Base-by-base conservation (phyloP, 495 filamentous ascomycete species). In the Hypoxylon perforatum region DNA sequence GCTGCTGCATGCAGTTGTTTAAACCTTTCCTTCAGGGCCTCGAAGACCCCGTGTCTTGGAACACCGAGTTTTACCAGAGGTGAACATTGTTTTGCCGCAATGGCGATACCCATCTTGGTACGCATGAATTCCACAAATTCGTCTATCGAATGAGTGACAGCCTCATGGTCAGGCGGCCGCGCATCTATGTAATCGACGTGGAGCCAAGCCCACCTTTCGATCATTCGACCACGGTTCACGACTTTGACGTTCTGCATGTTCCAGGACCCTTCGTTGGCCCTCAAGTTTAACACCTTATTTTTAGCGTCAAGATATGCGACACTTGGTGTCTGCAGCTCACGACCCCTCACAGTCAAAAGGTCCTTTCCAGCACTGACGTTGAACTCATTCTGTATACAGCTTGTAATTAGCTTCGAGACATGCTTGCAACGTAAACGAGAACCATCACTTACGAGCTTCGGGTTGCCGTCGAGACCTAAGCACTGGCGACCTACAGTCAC, bases 291-390 rank as follows among this genome's bases (percentile, higher is more conserved):
- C 10, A 17, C 44, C 22, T 46, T 58, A 12, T 56, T 63, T 18
- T 49, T 44, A 0, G 38, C 55, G 23, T 78, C 73, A 14, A 71
- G 70, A 67, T 92, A 93, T 1, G 60, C 41, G 25, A 94, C 63
- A 0, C 30, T 54, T 0, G 91, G 91, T 0, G 85, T 61, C 0
- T 38, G 2, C 0, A 95, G 82, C 18, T 91, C 79, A 10, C 91
- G 86, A 7, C 83, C 92, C 0, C 73, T 71, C 1, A 94, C 89
- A 0, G 88, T 89, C 35, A 94, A 75, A 9, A 95, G 77, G 0
- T 81, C 70, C 7, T 81, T 75, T 9, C 74, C 75, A 0, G 88
- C 76, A 3, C 78, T 67, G 36, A 93, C 73, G 6, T 87, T 86
- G 66, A 92, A 92, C 6, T 67, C 67, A 0, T 49, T 25, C 63